These are phyloP conservation scores for Paradendryphiella salina DNA, from an alignment of 2,329 filamentous ascomycete species.

Conservation along the genomic window DNA sequence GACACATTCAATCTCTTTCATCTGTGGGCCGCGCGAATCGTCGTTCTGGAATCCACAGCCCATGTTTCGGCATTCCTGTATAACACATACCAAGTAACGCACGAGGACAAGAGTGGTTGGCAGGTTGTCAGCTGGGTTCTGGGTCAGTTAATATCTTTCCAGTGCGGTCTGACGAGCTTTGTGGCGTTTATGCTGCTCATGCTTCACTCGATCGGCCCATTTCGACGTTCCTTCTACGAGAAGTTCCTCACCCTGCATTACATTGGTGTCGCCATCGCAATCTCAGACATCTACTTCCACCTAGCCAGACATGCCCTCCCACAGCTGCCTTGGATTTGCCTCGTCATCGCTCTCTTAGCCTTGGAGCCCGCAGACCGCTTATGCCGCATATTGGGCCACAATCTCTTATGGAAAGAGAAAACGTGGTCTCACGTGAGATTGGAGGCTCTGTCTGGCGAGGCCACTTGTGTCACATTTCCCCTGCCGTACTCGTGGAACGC, in stretches of 20 bases:
- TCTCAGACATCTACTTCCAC: slow-evolving; percentile 68
- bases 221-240: slow-evolving; percentile 79
- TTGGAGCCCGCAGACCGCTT: slow-evolving; percentile 63
- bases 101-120: slow-evolving; percentile 52
- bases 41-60: slow-evolving; percentile 65
- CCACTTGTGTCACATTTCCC: slow-evolving; percentile 68
- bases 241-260: slow-evolving; percentile 73
- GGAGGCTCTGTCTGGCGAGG: slow-evolving; percentile 73
- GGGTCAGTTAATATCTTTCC: slow-evolving; percentile 50
- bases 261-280: slow-evolving; percentile 58
- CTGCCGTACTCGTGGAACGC: slow-evolving; percentile 72
- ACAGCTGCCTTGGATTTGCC: slow-evolving; percentile 63
- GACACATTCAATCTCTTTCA: slow-evolving; percentile 79
- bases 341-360: slow-evolving; percentile 63
- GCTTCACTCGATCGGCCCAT: slow-evolving; percentile 67
- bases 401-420: slow-evolving; percentile 64
- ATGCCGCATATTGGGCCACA: slow-evolving; percentile 63
- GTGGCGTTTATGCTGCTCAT: slow-evolving; percentile 62
- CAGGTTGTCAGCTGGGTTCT: slow-evolving; percentile 35
- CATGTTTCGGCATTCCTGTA: slow-evolving; percentile 64
- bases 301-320: slow-evolving; percentile 57
- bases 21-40: slow-evolving; percentile 74
- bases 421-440: slow-evolving; percentile 57
- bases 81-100: slow-evolving; percentile 44
- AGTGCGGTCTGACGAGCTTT: slow-evolving; percentile 64